phyloP scores from a whole-genome alignment of 176 grass and related monocot species.

The Eremochloa ophiuroides region DNA sequence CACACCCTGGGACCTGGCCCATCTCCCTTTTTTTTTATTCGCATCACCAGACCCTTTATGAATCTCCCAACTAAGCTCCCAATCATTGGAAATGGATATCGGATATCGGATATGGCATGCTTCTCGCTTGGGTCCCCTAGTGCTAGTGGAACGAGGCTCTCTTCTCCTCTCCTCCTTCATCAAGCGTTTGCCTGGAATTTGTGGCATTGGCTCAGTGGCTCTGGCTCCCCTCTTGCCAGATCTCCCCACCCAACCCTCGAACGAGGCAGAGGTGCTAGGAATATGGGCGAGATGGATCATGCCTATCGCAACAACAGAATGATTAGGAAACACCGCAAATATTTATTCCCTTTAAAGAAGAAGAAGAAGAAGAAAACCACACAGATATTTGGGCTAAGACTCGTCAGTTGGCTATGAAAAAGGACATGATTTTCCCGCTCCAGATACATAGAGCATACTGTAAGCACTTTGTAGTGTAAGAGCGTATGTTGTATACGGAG shows the following conservation, averaged over 20 bases:
- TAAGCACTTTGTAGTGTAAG: not conserved
- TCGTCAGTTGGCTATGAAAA: not conserved
- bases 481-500: not conserved
- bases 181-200: not conserved
- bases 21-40: not conserved
- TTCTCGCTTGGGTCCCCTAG: not conserved
- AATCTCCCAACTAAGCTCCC: not conserved
- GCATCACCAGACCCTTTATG: not conserved
- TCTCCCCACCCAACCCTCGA: not conserved
- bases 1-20: not conserved
- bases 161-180: not conserved
- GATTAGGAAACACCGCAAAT: not conserved
- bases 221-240: not conserved
- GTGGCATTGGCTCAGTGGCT: not conserved
- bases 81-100: not conserved
- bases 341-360: not conserved
- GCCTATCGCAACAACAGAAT: not conserved
- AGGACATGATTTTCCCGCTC: fast-evolving
- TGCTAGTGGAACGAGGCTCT: not conserved
- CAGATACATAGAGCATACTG: not conserved
- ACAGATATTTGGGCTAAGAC: not conserved
- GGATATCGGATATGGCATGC: not conserved
- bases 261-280: not conserved
- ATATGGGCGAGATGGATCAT: not conserved
- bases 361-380: not conserved